These are phyloP conservation scores for Axilococcus clingmanii DNA, from an alignment of 139 green algal genomes.

Conservation along the genomic window DNA sequence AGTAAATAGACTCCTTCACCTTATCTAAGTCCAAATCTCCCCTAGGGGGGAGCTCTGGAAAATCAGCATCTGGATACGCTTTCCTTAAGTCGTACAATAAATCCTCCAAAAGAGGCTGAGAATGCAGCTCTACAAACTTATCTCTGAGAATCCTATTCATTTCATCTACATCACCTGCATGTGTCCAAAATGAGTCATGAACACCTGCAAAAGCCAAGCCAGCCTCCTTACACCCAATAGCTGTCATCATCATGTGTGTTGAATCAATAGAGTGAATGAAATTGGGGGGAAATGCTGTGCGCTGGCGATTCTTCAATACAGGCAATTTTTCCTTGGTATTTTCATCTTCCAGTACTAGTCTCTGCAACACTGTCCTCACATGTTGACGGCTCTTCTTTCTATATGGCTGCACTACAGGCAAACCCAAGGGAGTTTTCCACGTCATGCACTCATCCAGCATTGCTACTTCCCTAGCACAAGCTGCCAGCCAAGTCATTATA, in stretches of 20 bases:
- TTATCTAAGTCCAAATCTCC: conserved; percentile 63
- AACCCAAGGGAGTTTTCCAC: conserved; percentile 83
- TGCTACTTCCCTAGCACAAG: conserved; percentile 59
- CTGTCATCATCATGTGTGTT: conserved; percentile 98
- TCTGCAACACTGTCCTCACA: conserved; percentile 50
- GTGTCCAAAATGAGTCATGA: conserved; percentile 99
- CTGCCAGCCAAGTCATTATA: conserved; percentile 86
- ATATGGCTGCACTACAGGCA: conserved; percentile 93
- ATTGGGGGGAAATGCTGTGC: conserved; percentile 91
- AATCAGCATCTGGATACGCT: conserved; percentile 30
- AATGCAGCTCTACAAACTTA: conserved; percentile 83
- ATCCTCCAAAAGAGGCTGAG: conserved; percentile 64
- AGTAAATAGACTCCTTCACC: conserved; percentile 68
- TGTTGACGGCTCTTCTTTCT: conserved; percentile 19
- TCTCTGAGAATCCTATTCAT: conserved; percentile 77
- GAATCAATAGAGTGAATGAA: conserved; percentile 94
- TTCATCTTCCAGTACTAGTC: conserved; percentile 31
- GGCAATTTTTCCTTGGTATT: conserved; percentile 26
- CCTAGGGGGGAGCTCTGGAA: conserved; percentile 50
- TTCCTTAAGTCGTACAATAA: conserved; percentile 51
- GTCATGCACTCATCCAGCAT: conserved; percentile 37
- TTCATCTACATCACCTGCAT: conserved; percentile 61
- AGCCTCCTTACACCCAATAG: conserved; percentile 49
- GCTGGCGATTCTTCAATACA: conserved; percentile 55
- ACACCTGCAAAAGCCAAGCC: conserved; percentile 83